Evolutionary conservation across 1,139 yeast species (phyloP), one percentile per base, ranked within the genome.

Genomic region (Suhomyces guaymorum): DNA sequence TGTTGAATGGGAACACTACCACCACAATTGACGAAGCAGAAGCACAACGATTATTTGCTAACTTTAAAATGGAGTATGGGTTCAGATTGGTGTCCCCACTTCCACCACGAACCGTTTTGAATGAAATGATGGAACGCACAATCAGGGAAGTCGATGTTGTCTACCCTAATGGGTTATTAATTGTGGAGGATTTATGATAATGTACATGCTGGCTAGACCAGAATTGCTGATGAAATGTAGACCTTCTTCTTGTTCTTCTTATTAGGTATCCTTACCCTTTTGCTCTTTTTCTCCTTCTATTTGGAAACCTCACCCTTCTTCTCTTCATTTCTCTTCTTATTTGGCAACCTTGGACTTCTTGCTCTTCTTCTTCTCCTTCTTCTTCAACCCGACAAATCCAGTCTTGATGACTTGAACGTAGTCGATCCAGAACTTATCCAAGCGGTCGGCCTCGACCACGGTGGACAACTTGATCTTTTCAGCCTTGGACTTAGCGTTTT

Each of bases 371-470:
- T 80, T 79, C 43, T 78, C 82, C 63, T 80, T 80, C 68, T 77
- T 78, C 44, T 72, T 66, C 52, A 81, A 63, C 3, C 86, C 85
- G 7, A 64, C 61, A 57, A 78, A 73, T 5, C 82, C 88, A 18
- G 65, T 55, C 54, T 84, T 85, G 39, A 85, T 68, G 0, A 75
- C 75, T 29, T 75, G 79, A 1, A 84, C 64, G 55, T 85, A 86
- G 26, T 76, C 78, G 24, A 60, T 57, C 95, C 95, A 86, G 54
- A 86, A 86, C 43, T 63, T 62, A 40, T 80, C 84, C 46, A 86
- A 63, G 13, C 72, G 63, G 4, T 66, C 72, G 0, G 75, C 61
- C 26, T 72, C 73, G 18, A 87, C 87, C 14, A 79, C 75, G 0
- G 95, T 85, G 7, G 86, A 75, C 29, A 78, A 57, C 52, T 82